Percentiles rank a stretch among this genome's conserved stretches.
phyloP scores from a whole-genome alignment of 192 early-diverging fungal genomes.

The Piromyces sp. region DNA sequence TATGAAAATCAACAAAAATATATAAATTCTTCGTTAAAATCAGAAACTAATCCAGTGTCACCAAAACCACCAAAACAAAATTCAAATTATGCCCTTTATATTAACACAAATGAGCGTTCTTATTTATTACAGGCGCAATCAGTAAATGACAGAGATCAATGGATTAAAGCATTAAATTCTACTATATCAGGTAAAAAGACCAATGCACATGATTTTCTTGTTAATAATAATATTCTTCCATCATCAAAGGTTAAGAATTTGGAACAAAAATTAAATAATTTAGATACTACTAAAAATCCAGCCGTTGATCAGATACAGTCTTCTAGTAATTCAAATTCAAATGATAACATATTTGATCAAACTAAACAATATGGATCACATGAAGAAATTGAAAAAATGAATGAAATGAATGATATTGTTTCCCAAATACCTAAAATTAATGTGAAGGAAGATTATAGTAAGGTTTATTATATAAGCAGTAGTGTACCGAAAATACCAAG shows the following conservation, averaged over 20 bases:
- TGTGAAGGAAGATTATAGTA: neutral
- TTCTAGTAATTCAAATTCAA: neutral
- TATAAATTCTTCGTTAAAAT: neutral
- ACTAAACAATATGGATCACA: neutral
- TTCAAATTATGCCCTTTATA: slow-evolving; percentile 45
- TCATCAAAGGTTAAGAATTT: neutral
- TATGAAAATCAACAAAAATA: neutral
- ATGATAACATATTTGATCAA: neutral
- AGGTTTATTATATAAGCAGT: neutral
- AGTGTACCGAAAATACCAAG: neutral
- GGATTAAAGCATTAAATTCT: slow-evolving; percentile 15
- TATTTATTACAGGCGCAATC: slow-evolving; percentile 48
- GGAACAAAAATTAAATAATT: neutral
- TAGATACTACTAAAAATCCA: neutral
- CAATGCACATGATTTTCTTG: neutral
- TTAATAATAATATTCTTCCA: neutral
- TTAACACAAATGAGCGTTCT: slow-evolving; percentile 54
- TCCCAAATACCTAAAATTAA: neutral
- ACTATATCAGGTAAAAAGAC: neutral
- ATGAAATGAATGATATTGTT: neutral
- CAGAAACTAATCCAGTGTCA: neutral
- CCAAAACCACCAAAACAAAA: neutral
- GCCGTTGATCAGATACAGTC: no score
- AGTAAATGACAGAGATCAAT: slow-evolving; percentile 41
- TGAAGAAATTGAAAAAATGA: neutral